Conservation (phyloP, 768 basidiomycete species). For the Mycena filopes region DNA sequence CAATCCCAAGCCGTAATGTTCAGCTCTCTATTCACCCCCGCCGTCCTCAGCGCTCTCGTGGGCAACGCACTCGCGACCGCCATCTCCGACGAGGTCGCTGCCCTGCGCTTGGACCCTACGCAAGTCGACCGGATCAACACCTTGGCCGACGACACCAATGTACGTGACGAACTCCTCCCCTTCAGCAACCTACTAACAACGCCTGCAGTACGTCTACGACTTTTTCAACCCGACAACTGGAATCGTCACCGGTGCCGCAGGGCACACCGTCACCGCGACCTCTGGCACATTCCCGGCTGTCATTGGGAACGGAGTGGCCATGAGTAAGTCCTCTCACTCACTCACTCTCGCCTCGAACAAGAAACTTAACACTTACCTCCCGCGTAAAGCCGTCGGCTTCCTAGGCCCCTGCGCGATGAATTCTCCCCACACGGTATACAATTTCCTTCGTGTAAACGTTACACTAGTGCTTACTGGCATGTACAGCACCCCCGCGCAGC, state of each 20-base stretch:
- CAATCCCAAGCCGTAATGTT: slow-evolving; percentile 5
- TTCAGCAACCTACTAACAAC: no score
- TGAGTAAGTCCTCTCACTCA: slow-evolving; percentile 18
- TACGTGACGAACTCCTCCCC: background rate
- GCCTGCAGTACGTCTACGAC: slow-evolving; percentile 32
- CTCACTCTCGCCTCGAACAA: no score
- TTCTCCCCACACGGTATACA: slow-evolving; percentile 29
- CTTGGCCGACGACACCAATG: slow-evolving; percentile 9
- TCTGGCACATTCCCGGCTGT: slow-evolving; percentile 33
- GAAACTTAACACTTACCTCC: background rate
- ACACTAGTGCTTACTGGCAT: no score
- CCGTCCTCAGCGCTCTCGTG: slow-evolving; percentile 17
- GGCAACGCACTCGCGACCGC: slow-evolving; percentile 1
- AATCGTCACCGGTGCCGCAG: slow-evolving; percentile 12
- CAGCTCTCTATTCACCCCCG: slow-evolving; percentile 4
- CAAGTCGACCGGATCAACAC: slow-evolving; percentile 21
- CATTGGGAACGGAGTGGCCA: slow-evolving; percentile 33
- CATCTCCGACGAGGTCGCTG: slow-evolving; percentile 1
- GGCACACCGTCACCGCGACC: slow-evolving; percentile 27
- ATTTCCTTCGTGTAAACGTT: no score
- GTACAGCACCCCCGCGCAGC: slow-evolving; percentile 30
- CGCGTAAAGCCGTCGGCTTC: slow-evolving; percentile 24
- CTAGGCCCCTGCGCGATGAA: slow-evolving; percentile 31
- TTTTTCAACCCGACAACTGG: slow-evolving; percentile 29
- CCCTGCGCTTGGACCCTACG: slow-evolving; percentile 23